Evolutionary conservation across 192 early-diverging fungal genomes (phyloP).

Genomic region (Coemansia sp.): DNA sequence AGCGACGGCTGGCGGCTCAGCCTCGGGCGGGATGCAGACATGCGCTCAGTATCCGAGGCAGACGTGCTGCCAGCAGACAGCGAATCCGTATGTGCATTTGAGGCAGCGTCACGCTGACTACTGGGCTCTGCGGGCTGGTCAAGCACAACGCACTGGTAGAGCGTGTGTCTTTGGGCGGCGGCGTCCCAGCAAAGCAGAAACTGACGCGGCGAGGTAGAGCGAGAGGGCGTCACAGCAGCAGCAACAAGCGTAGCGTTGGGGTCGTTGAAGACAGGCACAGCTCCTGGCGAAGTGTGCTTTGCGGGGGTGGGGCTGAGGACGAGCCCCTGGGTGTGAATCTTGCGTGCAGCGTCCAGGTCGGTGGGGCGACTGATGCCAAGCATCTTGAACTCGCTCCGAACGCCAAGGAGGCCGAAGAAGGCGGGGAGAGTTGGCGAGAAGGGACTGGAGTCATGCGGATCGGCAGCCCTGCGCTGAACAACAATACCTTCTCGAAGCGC

Average conservation of each 20-base stretch:
- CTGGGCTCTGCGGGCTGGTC: constrained; percentile 14
- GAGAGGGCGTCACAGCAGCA: constrained; percentile 19
- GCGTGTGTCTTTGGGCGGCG: constrained; percentile 14
- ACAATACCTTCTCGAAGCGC: constrained; percentile 40
- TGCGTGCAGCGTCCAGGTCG: constrained; percentile 20
- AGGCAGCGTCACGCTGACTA: constrained; percentile 2
- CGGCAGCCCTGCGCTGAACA: constrained; percentile 35
- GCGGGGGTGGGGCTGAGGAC: constrained; percentile 39
- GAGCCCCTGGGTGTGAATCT: constrained; percentile 7
- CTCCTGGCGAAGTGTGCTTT: not conserved
- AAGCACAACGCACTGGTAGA: constrained; percentile 31
- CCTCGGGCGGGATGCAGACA: constrained; percentile 32
- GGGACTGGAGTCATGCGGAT: constrained; percentile 7
- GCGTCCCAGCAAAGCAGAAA: constrained; percentile 52
- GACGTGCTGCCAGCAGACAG: not conserved
- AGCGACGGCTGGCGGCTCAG: constrained; percentile 40
- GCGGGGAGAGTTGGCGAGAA: constrained; percentile 27
- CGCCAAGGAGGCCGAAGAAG: constrained; percentile 44
- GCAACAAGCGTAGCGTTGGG: constrained; percentile 22
- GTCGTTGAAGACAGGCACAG: constrained; percentile 40
- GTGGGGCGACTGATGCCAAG: constrained; percentile 28
- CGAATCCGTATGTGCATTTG: constrained; percentile 5
- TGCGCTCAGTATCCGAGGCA: constrained; percentile 2
- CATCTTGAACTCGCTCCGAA: constrained; percentile 49
- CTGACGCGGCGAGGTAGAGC: constrained; percentile 14